Conservation (phyloP, 2,329 filamentous ascomycete species). For the Aspergillus candidus region DNA sequence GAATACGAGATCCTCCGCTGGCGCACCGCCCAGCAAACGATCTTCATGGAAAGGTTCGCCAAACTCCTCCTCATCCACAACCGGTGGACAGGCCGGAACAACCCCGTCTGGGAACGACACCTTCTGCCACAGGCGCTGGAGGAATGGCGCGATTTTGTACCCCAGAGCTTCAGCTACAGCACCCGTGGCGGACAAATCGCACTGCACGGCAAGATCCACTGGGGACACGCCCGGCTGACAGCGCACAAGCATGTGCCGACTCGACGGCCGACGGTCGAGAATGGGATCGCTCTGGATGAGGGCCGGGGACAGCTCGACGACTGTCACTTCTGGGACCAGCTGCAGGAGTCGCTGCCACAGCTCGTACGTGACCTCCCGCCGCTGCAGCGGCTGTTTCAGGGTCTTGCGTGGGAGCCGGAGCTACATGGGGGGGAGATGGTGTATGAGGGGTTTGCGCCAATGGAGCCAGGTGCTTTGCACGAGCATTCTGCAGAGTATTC, state of each 20-base stretch:
- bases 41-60: constrained; percentile 19
- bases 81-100: constrained; percentile 14
- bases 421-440: not conserved
- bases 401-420: not conserved
- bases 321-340: constrained; percentile 19
- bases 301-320: constrained; percentile 20
- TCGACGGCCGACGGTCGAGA: constrained; percentile 11
- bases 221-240: constrained; percentile 11
- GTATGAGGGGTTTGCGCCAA: not conserved
- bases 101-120: constrained; percentile 26
- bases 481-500: too few species aligned
- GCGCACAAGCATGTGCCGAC: constrained; percentile 17
- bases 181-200: constrained; percentile 37
- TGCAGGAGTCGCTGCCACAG: constrained; percentile 1
- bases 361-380: constrained; percentile 8
- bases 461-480: not conserved
- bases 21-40: constrained; percentile 24
- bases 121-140: constrained; percentile 41
- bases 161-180: constrained; percentile 31
- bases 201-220: constrained; percentile 25
- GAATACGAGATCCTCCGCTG: constrained; percentile 29
- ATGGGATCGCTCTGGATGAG: constrained; percentile 10
- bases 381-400: constrained; percentile 15
- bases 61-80: constrained; percentile 16
- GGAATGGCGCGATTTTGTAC: constrained; percentile 46